Percentiles rank a stretch among this genome's conserved stretches.
Evolutionary conservation across 495 filamentous ascomycete genomes (phyloP).

Genomic region (Xylaria grammica): DNA sequence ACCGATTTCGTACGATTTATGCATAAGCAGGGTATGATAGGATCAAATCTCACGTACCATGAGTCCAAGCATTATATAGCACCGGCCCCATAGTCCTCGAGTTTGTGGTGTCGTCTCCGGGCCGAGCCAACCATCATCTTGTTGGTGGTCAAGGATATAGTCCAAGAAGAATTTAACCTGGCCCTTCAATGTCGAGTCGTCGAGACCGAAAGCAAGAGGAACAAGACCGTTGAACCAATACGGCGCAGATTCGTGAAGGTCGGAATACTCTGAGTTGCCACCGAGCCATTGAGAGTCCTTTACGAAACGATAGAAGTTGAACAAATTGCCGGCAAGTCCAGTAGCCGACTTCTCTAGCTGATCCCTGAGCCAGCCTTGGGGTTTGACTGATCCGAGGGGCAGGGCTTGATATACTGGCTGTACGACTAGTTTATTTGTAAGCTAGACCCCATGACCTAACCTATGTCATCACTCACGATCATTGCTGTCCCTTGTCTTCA

Average conservation of each 20-base stretch:
- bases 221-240: constrained; percentile 74
- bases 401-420: constrained; percentile 48
- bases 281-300: constrained; percentile 61
- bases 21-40: background rate
- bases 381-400: constrained; percentile 62
- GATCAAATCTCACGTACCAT: constrained; percentile 34
- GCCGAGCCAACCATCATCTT: constrained; percentile 66
- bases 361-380: constrained; percentile 65
- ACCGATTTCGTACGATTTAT: constrained; percentile 4
- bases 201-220: constrained; percentile 63
- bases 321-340: constrained; percentile 65
- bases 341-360: constrained; percentile 57
- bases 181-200: constrained; percentile 58
- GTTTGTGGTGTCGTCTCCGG: constrained; percentile 53
- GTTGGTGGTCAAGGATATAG: constrained; percentile 58
- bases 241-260: constrained; percentile 62
- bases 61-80: constrained; percentile 58
- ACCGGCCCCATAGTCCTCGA: constrained; percentile 62
- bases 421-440: constrained; percentile 28
- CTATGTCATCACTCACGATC: constrained; percentile 9
- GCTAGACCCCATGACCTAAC: background rate
- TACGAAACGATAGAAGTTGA: constrained; percentile 65
- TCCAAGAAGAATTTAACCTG: constrained; percentile 57
- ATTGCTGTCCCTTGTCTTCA: background rate
- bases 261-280: constrained; percentile 61